phyloP scores from a whole-genome alignment of 305 asterid species.

The Rubia peregrina region DNA sequence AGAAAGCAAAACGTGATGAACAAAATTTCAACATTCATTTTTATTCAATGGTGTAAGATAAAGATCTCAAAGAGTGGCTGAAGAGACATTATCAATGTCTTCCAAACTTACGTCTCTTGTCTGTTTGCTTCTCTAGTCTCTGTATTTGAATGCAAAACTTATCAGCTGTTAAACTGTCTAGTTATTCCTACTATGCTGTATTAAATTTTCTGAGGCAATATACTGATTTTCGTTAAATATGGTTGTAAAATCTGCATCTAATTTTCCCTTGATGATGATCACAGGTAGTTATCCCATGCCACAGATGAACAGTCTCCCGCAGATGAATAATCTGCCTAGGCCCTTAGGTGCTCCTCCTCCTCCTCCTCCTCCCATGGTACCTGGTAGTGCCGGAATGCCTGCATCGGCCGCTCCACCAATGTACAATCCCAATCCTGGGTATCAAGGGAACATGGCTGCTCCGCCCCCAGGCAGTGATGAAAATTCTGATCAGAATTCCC shows the following conservation, averaged over 20 bases:
- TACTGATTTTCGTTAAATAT: not conserved
- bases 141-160: not conserved
- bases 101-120: not conserved
- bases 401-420: constrained; percentile 40
- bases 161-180: not conserved
- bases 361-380: constrained; percentile 31
- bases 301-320: constrained; percentile 66
- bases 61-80: constrained; percentile 36
- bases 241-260: not conserved
- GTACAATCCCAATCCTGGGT: constrained; percentile 53
- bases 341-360: constrained; percentile 36
- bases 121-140: not conserved
- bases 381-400: constrained; percentile 57
- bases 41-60: constrained; percentile 24
- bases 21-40: constrained; percentile 19
- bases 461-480: constrained; percentile 43
- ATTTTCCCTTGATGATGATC: constrained; percentile 18
- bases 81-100: constrained; percentile 16
- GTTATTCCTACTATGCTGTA: not conserved
- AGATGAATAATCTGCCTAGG: constrained; percentile 63
- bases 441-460: constrained; percentile 42
- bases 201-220: not conserved
- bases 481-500: constrained; percentile 34
- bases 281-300: constrained; percentile 50
- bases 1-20: constrained; percentile 25